These are phyloP conservation scores for Kwoniella heveanensis DNA, from an alignment of 768 basidiomycete genomes.

Conservation along the genomic window DNA sequence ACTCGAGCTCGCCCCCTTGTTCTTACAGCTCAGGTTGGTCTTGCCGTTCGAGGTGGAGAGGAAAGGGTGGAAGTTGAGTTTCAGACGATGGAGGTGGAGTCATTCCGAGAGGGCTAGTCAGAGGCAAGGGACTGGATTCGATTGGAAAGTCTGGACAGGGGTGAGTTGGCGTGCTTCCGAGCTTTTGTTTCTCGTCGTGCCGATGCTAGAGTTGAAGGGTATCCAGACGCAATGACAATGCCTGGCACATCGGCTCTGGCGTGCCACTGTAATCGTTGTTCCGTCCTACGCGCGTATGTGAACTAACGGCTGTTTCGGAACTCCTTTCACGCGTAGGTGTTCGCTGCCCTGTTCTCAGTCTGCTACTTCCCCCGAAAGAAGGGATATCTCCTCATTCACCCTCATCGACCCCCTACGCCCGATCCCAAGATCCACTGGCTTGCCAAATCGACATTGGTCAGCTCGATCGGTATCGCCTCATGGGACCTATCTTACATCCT, in stretches of 20 bases:
- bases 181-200: no score
- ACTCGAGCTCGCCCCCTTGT: background rate
- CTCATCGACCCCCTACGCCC: slow-evolving; percentile 3
- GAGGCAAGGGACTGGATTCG: background rate
- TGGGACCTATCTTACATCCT: background rate
- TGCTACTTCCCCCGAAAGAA: slow-evolving; percentile 14
- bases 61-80: slow-evolving; percentile 8
- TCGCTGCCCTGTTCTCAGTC: slow-evolving; percentile 7
- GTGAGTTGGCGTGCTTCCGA: slow-evolving; percentile 16
- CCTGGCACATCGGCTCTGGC: no score
- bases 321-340: slow-evolving; percentile 1
- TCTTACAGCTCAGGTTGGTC: slow-evolving; percentile 9
- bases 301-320: no score
- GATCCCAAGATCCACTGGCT: slow-evolving; percentile 7
- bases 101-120: slow-evolving; percentile 18
- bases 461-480: slow-evolving; percentile 4
- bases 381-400: slow-evolving; percentile 5
- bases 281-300: no score
- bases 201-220: no score
- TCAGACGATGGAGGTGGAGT: slow-evolving; percentile 11
- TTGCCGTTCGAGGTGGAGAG: slow-evolving; percentile 12
- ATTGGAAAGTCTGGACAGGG: slow-evolving; percentile 2
- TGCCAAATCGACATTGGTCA: background rate
- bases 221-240: no score
- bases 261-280: no score